Evolutionary conservation across 2,329 filamentous ascomycete species (phyloP), one percentile per base, ranked within the genome.

Genomic region (Colletotrichum agaves): DNA sequence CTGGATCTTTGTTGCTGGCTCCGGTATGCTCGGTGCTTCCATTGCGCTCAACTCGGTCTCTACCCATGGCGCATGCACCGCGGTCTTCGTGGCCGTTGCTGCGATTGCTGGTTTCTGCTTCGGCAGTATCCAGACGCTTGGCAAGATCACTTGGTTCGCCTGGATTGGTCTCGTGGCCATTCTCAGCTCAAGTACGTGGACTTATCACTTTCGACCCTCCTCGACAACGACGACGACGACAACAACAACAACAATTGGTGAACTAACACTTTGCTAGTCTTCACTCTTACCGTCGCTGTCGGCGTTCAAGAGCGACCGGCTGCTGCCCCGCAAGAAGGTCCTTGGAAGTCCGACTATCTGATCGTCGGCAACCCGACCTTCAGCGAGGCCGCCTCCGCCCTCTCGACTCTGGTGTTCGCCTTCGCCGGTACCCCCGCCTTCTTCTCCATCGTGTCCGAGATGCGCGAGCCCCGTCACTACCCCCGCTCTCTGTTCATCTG

Each of bases 321-420:
- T 4, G 63, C 72, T 7, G 75, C 75, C 1, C 73, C 74, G 10
- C 57, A 57, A 2, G 59, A 62, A 0, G 71, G 63, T 2, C 46
- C 55, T 7, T 77, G 75, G 75, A 23, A 61, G 1, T 73, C 74
- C 10, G 73, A 77, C 69, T 78, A 72, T 63, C 67, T 82, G 65
- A 84, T 88, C 74, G 82, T 88, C 75, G 88, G 85, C 80, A 88
- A 87, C 79, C 86, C 86, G 44, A 86, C 86, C 27, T 78, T 85
- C 15, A 82, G 85, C 10, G 80, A 82, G 63, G 80, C 85, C 3
- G 85, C 78, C 13, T 69, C 77, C 2, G 75, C 78, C 11, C 56
- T 78, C 17, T 75, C 77, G 1, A 68, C 75, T 1, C 63, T 80
- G 11, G 72, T 82, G 33, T 82, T 82, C 49, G 75, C 80, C 5